Base-by-base conservation (phyloP, 2,329 filamentous ascomycete genomes). In the Alternaria tenuissima region DNA sequence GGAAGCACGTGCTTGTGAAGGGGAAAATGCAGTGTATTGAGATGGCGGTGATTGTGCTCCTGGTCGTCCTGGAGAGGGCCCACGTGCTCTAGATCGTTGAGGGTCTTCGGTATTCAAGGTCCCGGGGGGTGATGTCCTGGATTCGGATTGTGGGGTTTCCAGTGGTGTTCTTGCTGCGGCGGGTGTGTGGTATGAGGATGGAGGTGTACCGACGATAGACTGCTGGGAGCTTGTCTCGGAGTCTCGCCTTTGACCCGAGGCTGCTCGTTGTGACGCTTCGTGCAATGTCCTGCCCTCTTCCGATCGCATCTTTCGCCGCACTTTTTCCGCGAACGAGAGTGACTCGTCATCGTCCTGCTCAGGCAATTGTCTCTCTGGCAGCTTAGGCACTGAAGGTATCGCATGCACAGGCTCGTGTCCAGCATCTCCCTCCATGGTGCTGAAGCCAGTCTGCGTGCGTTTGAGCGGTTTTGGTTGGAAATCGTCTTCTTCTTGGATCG, bases 371-470 rank as follows among this genome's bases (percentile, higher is more conserved):
- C 67, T 34, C 44, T 75, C 70, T n/a, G 70, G 72, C 32, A 77
- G 53, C 65, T 62, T 78, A 62, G 69, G 76, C 16, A 75, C 42
- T 3, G 63, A 59, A 5, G 72, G 72, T 26, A 69, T 52, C 7
- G 64, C 69, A 83, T 85, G 64, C 86, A 86, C 18, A 81, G 81
- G 72, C 86, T 68, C 68, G 22, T 61, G 58, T 49, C 70, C 65
- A 4, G 65, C 62, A 39, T 67, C 63, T 39, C 64, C 65, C 8
- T 38, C 64, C 22, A 69, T 55, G 30, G 69, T 68, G 41, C 69
- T 71, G 63, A 76, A 76, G 20, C 87, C 87, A 0, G 88, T 90
- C 74, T 87, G 86, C 2, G 84, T 85, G 41, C 88, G 82, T 59
- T 82, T 81, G 54, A 90, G 78, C 6, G 85, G 81, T 34, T 81